These are phyloP conservation scores for Solanum medicagineum DNA, from an alignment of 257 asterid species.

Conservation along the genomic window DNA sequence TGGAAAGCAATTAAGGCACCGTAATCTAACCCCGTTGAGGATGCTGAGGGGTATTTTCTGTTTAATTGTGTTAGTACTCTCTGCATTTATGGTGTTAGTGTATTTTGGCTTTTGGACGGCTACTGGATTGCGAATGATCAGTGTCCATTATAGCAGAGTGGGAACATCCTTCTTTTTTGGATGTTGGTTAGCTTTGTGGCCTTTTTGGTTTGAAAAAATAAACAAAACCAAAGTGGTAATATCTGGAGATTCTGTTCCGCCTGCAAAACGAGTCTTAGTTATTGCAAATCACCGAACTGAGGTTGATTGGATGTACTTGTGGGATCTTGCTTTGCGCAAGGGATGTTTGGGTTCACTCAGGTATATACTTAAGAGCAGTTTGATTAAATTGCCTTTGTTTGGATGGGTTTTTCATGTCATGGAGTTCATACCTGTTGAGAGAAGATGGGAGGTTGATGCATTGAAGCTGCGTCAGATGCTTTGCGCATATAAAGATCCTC, in stretches of 20 bases:
- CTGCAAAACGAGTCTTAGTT: conserved; percentile 50
- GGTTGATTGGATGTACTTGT: conserved; percentile 96
- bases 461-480: conserved; percentile 40
- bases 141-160: conserved; percentile 52
- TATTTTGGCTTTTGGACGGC: conserved; percentile 62
- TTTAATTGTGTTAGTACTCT: conserved; percentile 33
- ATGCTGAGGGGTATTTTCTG: conserved; percentile 54
- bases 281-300: conserved; percentile 84
- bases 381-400: conserved; percentile 78
- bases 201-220: conserved; percentile 66
- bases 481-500: conserved; percentile 39
- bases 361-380: conserved; percentile 74
- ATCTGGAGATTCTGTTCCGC: conserved; percentile 68
- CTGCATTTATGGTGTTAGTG: conserved; percentile 69
- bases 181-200: conserved; percentile 87
- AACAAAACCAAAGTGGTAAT: conserved; percentile 70
- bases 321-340: conserved; percentile 86
- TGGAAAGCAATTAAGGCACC: conserved; percentile 40
- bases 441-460: conserved; percentile 88
- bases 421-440: conserved; percentile 85
- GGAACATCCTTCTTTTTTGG: conserved; percentile 57
- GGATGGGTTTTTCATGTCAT: conserved; percentile 82
- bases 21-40: conserved; percentile 40
- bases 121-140: conserved; percentile 39
- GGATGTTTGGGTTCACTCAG: conserved; percentile 52